Conservation (phyloP, 1,139 yeast genomes). For the Arxiozyma slooffiae region DNA sequence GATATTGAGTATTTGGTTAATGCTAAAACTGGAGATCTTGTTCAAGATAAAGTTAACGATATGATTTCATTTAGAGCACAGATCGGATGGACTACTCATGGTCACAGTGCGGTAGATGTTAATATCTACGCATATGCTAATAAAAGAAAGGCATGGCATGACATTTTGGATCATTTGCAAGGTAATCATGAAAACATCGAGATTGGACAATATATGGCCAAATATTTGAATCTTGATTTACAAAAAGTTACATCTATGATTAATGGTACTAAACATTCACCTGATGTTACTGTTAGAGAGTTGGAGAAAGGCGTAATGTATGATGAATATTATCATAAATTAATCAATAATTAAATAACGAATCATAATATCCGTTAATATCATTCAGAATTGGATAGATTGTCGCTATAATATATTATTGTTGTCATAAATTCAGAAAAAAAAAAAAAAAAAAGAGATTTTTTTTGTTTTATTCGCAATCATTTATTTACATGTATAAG, state of each 20-base stretch:
- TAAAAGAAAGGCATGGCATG: constrained; percentile 34
- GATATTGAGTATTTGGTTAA: constrained; percentile 36
- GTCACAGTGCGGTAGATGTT: constrained; percentile 86
- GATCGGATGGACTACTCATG: constrained; percentile 83
- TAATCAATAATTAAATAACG: constrained; percentile 2
- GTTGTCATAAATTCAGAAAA: too few species aligned
- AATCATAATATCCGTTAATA: too few species aligned
- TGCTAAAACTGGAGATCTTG: constrained; percentile 18
- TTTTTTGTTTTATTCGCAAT: too few species aligned
- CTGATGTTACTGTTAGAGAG: constrained; percentile 12
- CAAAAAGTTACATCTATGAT: constrained; percentile 41
- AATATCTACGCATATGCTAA: constrained; percentile 68
- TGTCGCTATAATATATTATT: too few species aligned
- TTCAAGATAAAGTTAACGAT: constrained; percentile 41
- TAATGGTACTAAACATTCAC: constrained; percentile 39
- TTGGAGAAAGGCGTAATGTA: constrained; percentile 1
- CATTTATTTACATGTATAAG: too few species aligned
- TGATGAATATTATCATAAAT: constrained; percentile 10
- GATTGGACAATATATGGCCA: constrained; percentile 61
- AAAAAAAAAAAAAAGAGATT: too few species aligned
- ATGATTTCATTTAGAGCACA: constrained; percentile 63
- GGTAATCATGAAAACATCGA: constrained; percentile 84
- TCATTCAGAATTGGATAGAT: too few species aligned
- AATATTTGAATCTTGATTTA: constrained; percentile 47
- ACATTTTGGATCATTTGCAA: constrained; percentile 42